Conservation (phyloP, 768 basidiomycete genomes). For the Boletus rubroflammeus region DNA sequence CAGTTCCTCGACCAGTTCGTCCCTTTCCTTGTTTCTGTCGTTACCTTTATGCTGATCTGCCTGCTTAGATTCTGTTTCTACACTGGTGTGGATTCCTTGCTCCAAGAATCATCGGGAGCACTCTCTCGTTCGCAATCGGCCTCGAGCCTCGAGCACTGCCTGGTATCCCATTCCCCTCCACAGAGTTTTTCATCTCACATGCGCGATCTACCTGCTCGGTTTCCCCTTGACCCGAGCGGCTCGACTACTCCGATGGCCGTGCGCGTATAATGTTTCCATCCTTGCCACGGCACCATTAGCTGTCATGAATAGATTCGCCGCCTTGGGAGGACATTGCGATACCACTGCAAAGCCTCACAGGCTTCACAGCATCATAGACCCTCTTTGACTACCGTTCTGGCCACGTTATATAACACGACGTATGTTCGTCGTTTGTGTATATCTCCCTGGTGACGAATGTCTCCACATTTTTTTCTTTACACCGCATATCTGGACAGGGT, state of each 20-base stretch:
- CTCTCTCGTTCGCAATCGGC: constrained; percentile 45
- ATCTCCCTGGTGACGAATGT: not conserved
- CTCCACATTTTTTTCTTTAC: not conserved
- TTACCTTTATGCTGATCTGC: constrained; percentile 1
- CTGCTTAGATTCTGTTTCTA: constrained; percentile 72
- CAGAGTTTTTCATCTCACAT: constrained; percentile 22
- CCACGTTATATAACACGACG: not conserved
- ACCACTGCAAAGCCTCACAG: no score
- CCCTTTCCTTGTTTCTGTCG: not conserved
- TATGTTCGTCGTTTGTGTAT: not conserved
- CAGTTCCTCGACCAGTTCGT: constrained; percentile 65
- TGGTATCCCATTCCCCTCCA: constrained; percentile 36
- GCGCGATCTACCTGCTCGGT: constrained; percentile 25
- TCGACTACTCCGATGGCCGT: constrained; percentile 26
- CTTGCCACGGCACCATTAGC: not conserved
- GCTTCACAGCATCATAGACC: not conserved
- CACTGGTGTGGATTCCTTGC: constrained; percentile 51
- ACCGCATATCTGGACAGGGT: not conserved
- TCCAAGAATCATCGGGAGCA: constrained; percentile 26
- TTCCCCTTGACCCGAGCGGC: constrained; percentile 24
- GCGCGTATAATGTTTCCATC: constrained; percentile 13
- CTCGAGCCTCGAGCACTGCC: constrained; percentile 52
- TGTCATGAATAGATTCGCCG: not conserved
- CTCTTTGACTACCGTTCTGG: not conserved
- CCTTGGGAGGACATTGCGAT: not conserved